Evolutionary conservation across 1,284 basidiomycete genomes (phyloP), one percentile per base, ranked within the genome.

Genomic region (Moesziomyces parantarcticus): DNA sequence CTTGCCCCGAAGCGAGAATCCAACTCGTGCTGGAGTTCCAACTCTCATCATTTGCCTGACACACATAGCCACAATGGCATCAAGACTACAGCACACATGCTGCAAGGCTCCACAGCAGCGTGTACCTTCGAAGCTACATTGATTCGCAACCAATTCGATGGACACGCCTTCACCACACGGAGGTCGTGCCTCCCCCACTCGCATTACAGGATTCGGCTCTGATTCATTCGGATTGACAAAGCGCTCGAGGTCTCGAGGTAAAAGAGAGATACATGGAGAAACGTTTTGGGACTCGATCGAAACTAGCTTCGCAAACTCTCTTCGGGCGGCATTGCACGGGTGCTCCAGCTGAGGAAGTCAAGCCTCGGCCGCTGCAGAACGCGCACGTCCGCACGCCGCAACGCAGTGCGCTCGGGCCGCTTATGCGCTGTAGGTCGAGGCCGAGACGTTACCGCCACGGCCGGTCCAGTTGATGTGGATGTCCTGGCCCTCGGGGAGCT

Each of bases 401-500:
- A 36, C 10, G 53, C 20, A 10, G 18, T 34, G 32, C 3, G 22
- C 36, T 10, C 9, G 14, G 7, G 40, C 44, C 10, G 56, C 56
- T 89, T 90, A 98, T 80, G 93, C 93, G 84, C 89, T 89, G 89
- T 99, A 99, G 64, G 91, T 91, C 67, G 90, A 92, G 44, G 95
- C 92, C 58, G 95, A 94, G 75, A 98, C 92, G 78, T 91, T 92
- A 70, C 94, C 94, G 66, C 94, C 94, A 80, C 93, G 92, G 62
- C 93, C 93, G 75, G 93, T 94, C 92, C 86, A 81, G 86, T 87
- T 87, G 86, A 88, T 84, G 86, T 87, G 85, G 85, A 83, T 85
- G 85, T 92, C 93, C 88, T 93, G 92, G 86, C 92, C 88, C 85
- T 92, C 91, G 92, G 50, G 51, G 39, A 55, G 58, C 41, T 66